A percentile compares a stretch with the other conserved stretches of the same genome.
Conservation (phyloP, 139 green algal species). For the Picochlorum costavermella region DNA sequence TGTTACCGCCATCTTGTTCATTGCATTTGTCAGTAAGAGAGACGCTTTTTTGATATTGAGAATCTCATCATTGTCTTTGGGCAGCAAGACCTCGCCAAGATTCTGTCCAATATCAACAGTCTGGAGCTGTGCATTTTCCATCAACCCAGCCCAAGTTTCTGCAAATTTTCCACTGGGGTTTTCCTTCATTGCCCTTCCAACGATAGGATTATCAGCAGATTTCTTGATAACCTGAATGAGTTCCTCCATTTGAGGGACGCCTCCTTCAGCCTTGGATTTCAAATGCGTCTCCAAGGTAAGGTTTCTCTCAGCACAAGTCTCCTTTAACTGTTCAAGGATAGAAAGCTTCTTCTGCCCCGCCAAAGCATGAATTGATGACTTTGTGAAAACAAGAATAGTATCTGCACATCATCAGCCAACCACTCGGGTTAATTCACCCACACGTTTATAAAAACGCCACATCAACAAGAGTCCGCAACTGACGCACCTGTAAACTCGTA, state of each 20-base stretch:
- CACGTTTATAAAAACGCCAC: too few relatives aligned
- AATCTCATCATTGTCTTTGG: constrained; percentile 77
- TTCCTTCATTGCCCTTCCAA: constrained; percentile 53
- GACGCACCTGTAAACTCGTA: constrained; percentile 81
- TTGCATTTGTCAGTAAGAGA: constrained; percentile 53
- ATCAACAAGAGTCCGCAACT: too few relatives aligned
- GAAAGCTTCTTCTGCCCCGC: constrained; percentile 82
- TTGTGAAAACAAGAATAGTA: constrained; percentile 78
- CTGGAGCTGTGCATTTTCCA: constrained; percentile 27
- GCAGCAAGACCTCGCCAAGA: constrained; percentile 57
- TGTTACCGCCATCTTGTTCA: constrained; percentile 65
- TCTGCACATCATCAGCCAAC: constrained; percentile 43
- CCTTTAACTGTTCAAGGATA: constrained; percentile 52
- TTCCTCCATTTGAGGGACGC: constrained; percentile 40
- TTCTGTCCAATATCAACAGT: constrained; percentile 37
- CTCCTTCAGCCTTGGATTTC: constrained; percentile 75
- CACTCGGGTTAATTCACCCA: not conserved
- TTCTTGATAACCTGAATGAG: constrained; percentile 41
- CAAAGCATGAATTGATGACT: constrained; percentile 61
- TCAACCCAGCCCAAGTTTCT: constrained; percentile 36
- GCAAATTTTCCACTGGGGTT: constrained; percentile 54
- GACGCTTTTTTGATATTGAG: constrained; percentile 81
- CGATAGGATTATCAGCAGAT: constrained; percentile 16
- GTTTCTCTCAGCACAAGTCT: constrained; percentile 20
- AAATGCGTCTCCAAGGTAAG: constrained; percentile 51